These are phyloP conservation scores for Cucumis melo DNA, from an alignment of 306 rosid genomes.

Conservation along the genomic window DNA sequence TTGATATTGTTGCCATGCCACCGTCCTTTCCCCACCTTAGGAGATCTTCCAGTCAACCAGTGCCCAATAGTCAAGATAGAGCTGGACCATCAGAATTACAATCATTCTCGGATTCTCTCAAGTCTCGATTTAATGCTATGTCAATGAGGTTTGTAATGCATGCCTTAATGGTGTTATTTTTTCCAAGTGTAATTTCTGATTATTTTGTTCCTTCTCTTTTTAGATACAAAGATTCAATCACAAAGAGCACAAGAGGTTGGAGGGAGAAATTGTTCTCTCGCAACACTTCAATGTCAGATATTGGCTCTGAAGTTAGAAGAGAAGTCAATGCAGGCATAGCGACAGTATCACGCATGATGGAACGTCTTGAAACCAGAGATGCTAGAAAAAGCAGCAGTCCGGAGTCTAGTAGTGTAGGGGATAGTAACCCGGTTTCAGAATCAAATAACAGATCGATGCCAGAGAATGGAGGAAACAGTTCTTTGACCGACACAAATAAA, in stretches of 20 bases:
- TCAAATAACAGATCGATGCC: conserved; percentile 27
- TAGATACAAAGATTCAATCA: conserved; percentile 92
- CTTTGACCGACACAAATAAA: conserved; percentile 24
- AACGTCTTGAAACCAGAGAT: conserved; percentile 75
- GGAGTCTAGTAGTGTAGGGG: conserved; percentile 30
- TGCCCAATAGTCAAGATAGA: conserved; percentile 65
- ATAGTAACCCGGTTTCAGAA: conserved; percentile 31
- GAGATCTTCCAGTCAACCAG: conserved; percentile 52
- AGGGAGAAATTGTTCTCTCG: conserved; percentile 91
- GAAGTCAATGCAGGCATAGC: conserved; percentile 82
- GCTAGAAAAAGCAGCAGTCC: conserved; percentile 20
- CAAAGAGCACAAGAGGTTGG: conserved; percentile 93
- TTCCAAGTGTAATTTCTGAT: neutral
- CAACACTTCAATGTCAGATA: conserved; percentile 56
- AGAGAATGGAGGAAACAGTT: conserved; percentile 28
- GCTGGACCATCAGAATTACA: conserved; percentile 93
- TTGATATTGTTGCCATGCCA: neutral
- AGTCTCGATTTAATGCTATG: conserved; percentile 72
- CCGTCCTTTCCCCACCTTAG: conserved; percentile 9
- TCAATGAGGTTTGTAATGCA: conserved; percentile 40
- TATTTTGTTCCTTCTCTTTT: neutral
- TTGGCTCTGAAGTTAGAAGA: conserved; percentile 74
- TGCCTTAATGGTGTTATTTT: neutral
- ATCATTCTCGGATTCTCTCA: conserved; percentile 79
- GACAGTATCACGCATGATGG: conserved; percentile 84